Evolutionary conservation across 192 early-diverging fungal species (phyloP).

Genomic region (Thamnidium elegans): DNA sequence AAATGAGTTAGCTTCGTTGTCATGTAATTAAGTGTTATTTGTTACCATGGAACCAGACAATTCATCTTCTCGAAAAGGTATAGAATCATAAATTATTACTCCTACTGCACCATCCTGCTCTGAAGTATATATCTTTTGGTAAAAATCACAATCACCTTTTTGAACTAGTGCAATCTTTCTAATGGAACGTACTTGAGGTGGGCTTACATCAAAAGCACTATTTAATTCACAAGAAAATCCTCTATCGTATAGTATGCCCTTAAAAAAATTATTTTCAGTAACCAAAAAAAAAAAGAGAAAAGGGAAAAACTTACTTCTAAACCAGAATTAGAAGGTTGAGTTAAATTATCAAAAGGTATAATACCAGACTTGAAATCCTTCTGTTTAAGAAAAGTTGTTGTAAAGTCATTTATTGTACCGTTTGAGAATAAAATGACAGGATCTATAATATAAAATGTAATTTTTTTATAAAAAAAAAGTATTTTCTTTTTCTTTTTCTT

Average conservation of each 20-base stretch:
- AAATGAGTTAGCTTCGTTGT: neutral
- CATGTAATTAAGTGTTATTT: neutral
- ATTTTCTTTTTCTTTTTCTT: neutral
- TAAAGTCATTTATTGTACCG: neutral
- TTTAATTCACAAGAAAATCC: conserved; percentile 21
- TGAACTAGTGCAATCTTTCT: conserved; percentile 32
- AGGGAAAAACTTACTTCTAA: conserved; percentile 11
- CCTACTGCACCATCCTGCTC: conserved; percentile 31
- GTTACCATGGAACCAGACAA: conserved; percentile 22
- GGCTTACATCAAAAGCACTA: conserved; percentile 4
- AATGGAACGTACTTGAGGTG: neutral
- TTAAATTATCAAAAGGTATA: conserved; percentile 20
- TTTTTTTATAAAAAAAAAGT: neutral
- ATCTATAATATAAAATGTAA: neutral
- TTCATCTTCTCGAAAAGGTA: conserved; percentile 21
- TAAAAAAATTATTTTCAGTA: neutral
- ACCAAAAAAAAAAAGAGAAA: neutral
- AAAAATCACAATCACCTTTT: conserved; percentile 35
- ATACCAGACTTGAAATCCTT: conserved; percentile 14
- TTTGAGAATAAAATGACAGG: conserved; percentile 16
- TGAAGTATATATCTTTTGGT: conserved; percentile 35
- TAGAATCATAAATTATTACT: conserved; percentile 39
- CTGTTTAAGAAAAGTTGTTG: neutral
- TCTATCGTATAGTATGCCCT: conserved; percentile 34
- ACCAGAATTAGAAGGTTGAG: conserved; percentile 14